phyloP scores from a whole-genome alignment of 1,284 basidiomycete species.

The Puccinia coronata region DNA sequence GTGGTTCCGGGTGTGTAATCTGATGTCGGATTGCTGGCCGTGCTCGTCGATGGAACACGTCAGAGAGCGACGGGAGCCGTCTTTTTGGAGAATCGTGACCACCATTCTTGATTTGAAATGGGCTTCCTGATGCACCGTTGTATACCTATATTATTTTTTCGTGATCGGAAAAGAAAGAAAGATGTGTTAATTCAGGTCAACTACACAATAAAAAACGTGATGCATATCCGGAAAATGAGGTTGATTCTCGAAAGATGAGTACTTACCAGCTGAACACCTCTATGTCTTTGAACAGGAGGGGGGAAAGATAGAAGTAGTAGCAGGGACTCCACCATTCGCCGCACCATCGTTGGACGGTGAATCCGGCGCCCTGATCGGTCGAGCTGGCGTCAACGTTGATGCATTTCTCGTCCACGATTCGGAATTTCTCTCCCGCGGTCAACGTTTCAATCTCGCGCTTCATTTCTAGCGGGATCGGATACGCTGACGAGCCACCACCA shows the following conservation, averaged over 20 bases:
- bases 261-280: conserved; percentile 20
- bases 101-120: conserved; percentile 16
- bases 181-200: no score
- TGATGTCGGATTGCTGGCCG: background rate
- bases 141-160: conserved; percentile 23
- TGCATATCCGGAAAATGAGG: background rate
- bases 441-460: background rate
- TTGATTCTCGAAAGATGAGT: background rate
- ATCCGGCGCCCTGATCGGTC: background rate
- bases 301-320: conserved; percentile 26
- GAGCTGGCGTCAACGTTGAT: background rate
- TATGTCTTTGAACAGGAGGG: conserved; percentile 14
- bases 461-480: conserved; percentile 7
- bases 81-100: conserved; percentile 8
- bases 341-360: conserved; percentile 12
- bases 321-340: conserved; percentile 23
- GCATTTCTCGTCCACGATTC: background rate
- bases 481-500: conserved; percentile 13
- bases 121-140: background rate
- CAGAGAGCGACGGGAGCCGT: conserved; percentile 14
- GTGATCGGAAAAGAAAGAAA: background rate
- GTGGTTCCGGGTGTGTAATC: conserved; percentile 19
- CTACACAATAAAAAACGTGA: no score
- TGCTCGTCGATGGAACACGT: background rate
- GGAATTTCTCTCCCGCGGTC: conserved; percentile 5